Conservation (phyloP, 2,329 filamentous ascomycete genomes). For the Calycina herbarum region DNA sequence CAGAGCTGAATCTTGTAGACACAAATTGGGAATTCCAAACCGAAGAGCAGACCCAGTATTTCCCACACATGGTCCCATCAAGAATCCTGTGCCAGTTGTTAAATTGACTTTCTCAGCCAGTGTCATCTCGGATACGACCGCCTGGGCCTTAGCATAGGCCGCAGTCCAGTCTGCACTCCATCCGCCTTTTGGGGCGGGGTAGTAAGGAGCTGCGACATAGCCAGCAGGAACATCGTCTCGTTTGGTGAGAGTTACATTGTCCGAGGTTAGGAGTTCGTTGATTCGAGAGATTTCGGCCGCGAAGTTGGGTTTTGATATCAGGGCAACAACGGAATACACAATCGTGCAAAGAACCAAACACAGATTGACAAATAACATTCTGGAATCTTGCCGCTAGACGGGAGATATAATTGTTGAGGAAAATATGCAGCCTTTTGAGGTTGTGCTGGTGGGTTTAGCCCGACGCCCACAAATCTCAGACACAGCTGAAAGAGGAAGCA, state of each 20-base stretch:
- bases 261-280: constrained; percentile 6
- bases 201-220: constrained; percentile 34
- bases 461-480: constrained; percentile 14
- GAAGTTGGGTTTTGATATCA: constrained; percentile 18
- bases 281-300: constrained; percentile 15
- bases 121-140: constrained; percentile 72
- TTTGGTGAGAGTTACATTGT: constrained; percentile 15
- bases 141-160: constrained; percentile 68
- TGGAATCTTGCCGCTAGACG: background rate
- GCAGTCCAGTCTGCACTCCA: constrained; percentile 54
- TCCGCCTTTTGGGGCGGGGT: constrained; percentile 55
- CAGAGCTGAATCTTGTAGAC: constrained; percentile 69
- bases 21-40: constrained; percentile 71
- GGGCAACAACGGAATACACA: background rate
- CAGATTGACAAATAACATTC: constrained; percentile 14
- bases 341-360: constrained; percentile 7
- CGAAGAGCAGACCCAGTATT: constrained; percentile 72
- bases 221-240: constrained; percentile 30
- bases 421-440: constrained; percentile 6
- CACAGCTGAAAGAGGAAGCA: constrained; percentile 9
- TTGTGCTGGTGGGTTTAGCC: constrained; percentile 6
- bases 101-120: constrained; percentile 79
- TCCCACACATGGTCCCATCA: constrained; percentile 72
- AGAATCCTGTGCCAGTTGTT: constrained; percentile 60
- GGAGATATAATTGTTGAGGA: background rate